Evolutionary conservation across 2,329 filamentous ascomycete species (phyloP).

Genomic region (Hypocrella siamensis): DNA sequence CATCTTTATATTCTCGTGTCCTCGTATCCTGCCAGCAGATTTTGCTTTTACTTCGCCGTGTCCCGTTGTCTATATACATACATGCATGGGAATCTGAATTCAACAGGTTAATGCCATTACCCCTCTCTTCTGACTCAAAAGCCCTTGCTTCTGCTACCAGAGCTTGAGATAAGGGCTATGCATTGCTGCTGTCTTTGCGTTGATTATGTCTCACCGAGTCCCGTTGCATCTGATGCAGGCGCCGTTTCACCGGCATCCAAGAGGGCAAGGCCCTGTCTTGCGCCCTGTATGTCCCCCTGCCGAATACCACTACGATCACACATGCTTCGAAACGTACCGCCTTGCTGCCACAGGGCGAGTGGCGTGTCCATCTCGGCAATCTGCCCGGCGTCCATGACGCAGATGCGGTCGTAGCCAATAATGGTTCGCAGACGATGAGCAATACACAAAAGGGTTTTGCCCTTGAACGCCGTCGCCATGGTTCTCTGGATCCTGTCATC

Average conservation of each 20-base stretch:
- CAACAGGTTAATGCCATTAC: no score
- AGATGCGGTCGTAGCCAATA: constrained; percentile 85
- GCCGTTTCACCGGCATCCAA: constrained; percentile 1
- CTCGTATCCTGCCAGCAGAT: no score
- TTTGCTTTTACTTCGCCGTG: no score
- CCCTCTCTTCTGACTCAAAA: no score
- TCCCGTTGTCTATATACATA: no score
- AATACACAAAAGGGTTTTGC: constrained; percentile 81
- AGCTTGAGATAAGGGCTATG: no score
- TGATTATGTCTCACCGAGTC: no score
- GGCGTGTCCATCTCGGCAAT: constrained; percentile 83
- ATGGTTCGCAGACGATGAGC: constrained; percentile 87
- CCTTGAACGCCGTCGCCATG: constrained; percentile 70
- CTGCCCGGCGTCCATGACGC: constrained; percentile 80
- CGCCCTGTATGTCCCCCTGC: constrained; percentile 33
- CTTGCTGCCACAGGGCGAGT: constrained; percentile 51
- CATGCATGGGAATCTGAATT: no score
- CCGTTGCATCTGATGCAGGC: no score
- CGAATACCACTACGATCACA: constrained; percentile 73
- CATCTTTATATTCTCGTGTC: no score
- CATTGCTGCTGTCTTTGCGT: no score
- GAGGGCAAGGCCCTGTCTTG: constrained; percentile 19
- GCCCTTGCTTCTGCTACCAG: no score
- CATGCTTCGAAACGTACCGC: constrained; percentile 77
- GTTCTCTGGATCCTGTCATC: constrained; percentile 89